Base-by-base conservation (phyloP, 148 eudicot genomes). In the Diospyros lotus region DNA sequence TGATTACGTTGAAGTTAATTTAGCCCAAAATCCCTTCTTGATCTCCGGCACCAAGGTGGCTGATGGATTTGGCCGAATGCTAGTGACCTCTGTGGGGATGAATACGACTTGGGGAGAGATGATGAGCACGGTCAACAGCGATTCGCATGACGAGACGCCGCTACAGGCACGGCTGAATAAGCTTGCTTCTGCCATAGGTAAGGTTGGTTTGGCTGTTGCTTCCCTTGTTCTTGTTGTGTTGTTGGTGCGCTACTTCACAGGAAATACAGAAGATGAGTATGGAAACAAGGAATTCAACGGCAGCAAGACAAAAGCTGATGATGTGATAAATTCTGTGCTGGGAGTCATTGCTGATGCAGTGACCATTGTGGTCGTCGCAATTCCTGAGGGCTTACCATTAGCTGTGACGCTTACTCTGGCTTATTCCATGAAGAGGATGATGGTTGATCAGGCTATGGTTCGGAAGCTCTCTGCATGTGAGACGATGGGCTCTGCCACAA, bases 11-110 rank as follows among this genome's bases (percentile, higher is more conserved):
- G 65, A 41, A 38, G 55, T 74, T 0, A 11, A 68, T 39, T n/a
- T 1, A 5, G 8, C 0, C 15, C 48, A 28, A 3, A 64, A 75
- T 46, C 75, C 78, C 3, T 80, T 75, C 58, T 71, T 75, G 59
- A 54, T 55, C 2, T 75, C 75, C 1, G 82, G 82, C 7, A 70
- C 71, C 12, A 75, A 53, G 46, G 75, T 80, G 2, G 67, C 18
- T 5, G 67, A 64, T 17, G 78, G 82, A 2, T 46, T 68, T 65
- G 82, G 51, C 3, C 41, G 14, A 40, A 75, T 80, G 78, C 51
- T 80, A 9, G 75, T 80, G 46, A 74, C 75, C 14, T 56, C 82
- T 0, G 82, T 79, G 4, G 82, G 82, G 7, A 69, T 42, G 71
- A 54, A 75, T 55, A 69, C 67, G 9, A 39, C 64, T 42, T 60